Percentiles rank a stretch among this genome's conserved stretches.
Evolutionary conservation across 1,139 yeast species (phyloP).

Genomic region (Waltiozyma sp.): DNA sequence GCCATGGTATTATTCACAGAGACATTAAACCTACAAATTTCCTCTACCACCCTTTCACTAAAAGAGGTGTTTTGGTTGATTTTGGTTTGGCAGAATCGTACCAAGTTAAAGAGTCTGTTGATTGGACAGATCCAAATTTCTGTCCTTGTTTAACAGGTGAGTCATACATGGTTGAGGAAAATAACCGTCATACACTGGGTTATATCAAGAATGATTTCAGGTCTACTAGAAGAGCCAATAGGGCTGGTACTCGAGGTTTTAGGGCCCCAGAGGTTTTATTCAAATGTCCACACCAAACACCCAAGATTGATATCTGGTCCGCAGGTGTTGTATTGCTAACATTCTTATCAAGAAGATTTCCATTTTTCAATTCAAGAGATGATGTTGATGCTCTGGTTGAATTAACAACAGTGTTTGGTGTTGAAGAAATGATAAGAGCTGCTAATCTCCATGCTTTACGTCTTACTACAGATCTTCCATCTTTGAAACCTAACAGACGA

Average conservation of each 20-base stretch:
- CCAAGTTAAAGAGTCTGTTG: neutral
- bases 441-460: constrained; percentile 86
- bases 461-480: constrained; percentile 45
- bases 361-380: constrained; percentile 86
- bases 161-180: constrained; percentile 1
- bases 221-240: constrained; percentile 85
- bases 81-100: constrained; percentile 18
- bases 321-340: constrained; percentile 68
- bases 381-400: constrained; percentile 89
- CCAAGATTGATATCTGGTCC: constrained; percentile 74
- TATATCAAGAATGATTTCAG: constrained; percentile 75
- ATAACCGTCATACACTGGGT: constrained; percentile 32
- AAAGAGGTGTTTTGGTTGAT: constrained; percentile 18
- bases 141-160: constrained; percentile 17
- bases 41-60: constrained; percentile 34
- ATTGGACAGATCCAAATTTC: constrained; percentile 1
- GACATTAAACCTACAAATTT: constrained; percentile 77
- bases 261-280: constrained; percentile 70
- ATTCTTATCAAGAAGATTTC: constrained; percentile 63
- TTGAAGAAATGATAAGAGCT: constrained; percentile 58
- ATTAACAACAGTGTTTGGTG: constrained; percentile 74
- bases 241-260: constrained; percentile 91
- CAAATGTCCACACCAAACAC: constrained; percentile 41
- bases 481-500: constrained; percentile 17
- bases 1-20: constrained; percentile 55